phyloP scores from a whole-genome alignment of 1,284 basidiomycete genomes.

The Leccinum angustisporum region DNA sequence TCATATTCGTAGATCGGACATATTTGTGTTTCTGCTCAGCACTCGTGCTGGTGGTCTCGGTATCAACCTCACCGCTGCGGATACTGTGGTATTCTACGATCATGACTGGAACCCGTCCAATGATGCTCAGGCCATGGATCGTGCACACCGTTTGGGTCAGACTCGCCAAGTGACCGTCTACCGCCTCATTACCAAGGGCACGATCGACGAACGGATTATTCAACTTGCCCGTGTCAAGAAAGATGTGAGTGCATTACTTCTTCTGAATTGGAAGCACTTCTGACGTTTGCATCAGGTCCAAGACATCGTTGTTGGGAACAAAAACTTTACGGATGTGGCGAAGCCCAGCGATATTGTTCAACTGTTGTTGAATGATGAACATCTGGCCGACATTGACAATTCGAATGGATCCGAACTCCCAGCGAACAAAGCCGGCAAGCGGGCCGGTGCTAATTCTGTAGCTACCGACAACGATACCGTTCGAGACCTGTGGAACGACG shows the following conservation, averaged over 20 bases:
- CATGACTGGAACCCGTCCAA: slow-evolving; percentile 99
- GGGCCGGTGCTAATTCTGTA: slow-evolving; percentile 29
- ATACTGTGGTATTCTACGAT: slow-evolving; percentile 98
- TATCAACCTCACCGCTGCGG: slow-evolving; percentile 97
- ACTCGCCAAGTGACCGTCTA: slow-evolving; percentile 99
- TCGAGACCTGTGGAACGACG: slow-evolving; percentile 78
- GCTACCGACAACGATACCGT: slow-evolving; percentile 41
- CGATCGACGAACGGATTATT: slow-evolving; percentile 98
- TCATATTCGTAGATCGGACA: slow-evolving; percentile 68
- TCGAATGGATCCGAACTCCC: slow-evolving; percentile 39
- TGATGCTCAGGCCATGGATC: slow-evolving; percentile 99
- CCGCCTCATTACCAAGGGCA: slow-evolving; percentile 93
- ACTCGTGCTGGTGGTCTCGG: slow-evolving; percentile 97
- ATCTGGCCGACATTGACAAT: slow-evolving; percentile 64
- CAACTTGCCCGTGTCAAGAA: slow-evolving; percentile 94
- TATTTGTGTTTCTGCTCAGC: slow-evolving; percentile 94
- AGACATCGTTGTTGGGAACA: slow-evolving; percentile 99
- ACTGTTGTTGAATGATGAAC: slow-evolving; percentile 93
- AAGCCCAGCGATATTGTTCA: slow-evolving; percentile 98
- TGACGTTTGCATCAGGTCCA: slow-evolving; percentile 65
- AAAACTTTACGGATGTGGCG: slow-evolving; percentile 88
- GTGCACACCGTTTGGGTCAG: slow-evolving; percentile 97
- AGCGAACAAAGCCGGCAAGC: slow-evolving; percentile 41
- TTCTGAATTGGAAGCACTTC: background rate
- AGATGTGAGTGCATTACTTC: slow-evolving; percentile 58